Conservation (phyloP, 2,329 filamentous ascomycete genomes). For the Diaporthe nobilis region DNA sequence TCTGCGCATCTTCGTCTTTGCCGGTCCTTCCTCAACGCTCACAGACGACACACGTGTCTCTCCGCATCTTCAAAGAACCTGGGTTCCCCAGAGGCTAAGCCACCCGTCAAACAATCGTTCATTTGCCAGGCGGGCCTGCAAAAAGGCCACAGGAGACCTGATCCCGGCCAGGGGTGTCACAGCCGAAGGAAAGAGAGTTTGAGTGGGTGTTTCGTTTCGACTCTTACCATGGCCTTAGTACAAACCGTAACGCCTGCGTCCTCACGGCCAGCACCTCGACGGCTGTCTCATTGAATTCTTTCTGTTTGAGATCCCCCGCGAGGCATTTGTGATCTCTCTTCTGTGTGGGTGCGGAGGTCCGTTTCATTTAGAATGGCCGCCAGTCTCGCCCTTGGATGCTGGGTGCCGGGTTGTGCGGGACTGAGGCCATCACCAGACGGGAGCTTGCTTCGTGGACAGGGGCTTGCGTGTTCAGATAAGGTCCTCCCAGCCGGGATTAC, state of each 20-base stretch:
- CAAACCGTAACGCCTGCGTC: constrained; percentile 26
- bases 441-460: background rate
- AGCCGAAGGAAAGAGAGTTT: constrained; percentile 20
- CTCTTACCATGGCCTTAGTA: constrained; percentile 16
- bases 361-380: constrained; percentile 28
- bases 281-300: constrained; percentile 1
- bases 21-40: constrained; percentile 6
- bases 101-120: constrained; percentile 26
- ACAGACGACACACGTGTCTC: background rate
- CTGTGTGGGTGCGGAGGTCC: constrained; percentile 15
- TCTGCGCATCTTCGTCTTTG: background rate
- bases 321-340: constrained; percentile 9
- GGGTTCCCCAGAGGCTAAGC: constrained; percentile 10
- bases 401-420: background rate
- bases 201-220: constrained; percentile 33
- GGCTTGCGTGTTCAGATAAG: background rate
- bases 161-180: constrained; percentile 22
- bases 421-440: constrained; percentile 2
- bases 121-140: constrained; percentile 4
- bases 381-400: background rate
- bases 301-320: constrained; percentile 12
- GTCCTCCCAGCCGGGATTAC: background rate
- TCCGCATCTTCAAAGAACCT: background rate
- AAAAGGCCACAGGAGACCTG: constrained; percentile 3
- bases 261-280: background rate